Evolutionary conservation across 108 stramenopile genomes (phyloP), one percentile per base, ranked within the genome.

Genomic region (Nannochloropsis gaditana): DNA sequence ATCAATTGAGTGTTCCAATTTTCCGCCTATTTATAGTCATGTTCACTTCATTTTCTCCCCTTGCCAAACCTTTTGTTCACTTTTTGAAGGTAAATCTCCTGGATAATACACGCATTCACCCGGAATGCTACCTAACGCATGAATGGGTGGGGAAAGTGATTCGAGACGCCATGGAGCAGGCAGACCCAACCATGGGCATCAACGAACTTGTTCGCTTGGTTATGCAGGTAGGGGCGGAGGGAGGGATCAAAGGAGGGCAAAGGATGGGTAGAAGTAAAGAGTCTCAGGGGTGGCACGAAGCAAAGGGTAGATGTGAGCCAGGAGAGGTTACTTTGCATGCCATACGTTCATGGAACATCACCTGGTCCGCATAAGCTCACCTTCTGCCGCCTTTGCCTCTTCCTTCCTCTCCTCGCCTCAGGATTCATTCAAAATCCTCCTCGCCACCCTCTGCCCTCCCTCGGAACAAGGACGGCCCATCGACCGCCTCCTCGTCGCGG

Each of bases 41-140:
- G 31, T 31, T 31, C 31, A 31, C 31, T 31, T 31, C 31, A 31
- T 31, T 31, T 31, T 31, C 31, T 31, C 31, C 31, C 31, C 31
- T 31, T 31, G 31, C 59, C 59, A 2, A 2, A 15, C 59, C 59
- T 73, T 15, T 50, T 50, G 11, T 15, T 15, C 1, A 50, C 47
- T 15, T 11, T 73, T 15, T 8, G 41, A 43, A 79, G 82, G n/a
- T 86, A 42, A 86, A 89, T 43, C 90, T 88, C 1, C 84, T 90
- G 21, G 90, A 90, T 45, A 88, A 89, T 83, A 90, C 90, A 9
- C 86, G 90, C 79, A 86, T 90, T 43, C 90, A 90, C 86, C 88
- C 90, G n/a, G 90, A 90, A 83, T 90, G 90, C 85, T 90, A 90
- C 88, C 80, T 87, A 83, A 86, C 88, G 9, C 86, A 89, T 9